Conservation (phyloP, 2,329 filamentous ascomycete genomes). For the Claviceps capensis region DNA sequence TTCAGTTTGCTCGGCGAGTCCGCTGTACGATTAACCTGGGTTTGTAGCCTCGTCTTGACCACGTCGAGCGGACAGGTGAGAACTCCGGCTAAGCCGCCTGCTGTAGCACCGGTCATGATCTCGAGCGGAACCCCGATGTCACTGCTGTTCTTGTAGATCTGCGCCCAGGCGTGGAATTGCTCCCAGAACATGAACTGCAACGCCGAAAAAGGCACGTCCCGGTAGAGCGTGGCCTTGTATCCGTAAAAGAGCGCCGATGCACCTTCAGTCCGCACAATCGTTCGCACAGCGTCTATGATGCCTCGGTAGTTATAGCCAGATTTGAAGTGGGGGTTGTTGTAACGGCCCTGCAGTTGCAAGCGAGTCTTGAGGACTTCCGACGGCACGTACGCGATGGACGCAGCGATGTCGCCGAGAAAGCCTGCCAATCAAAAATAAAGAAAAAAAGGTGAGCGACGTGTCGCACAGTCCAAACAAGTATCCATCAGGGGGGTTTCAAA, state of each 20-base stretch:
- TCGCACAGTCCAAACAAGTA: not conserved
- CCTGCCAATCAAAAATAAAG: slow-evolving; percentile 32
- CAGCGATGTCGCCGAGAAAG: slow-evolving; percentile 85
- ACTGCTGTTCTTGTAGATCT: slow-evolving; percentile 60
- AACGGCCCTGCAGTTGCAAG: slow-evolving; percentile 82
- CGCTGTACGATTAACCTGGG: slow-evolving; percentile 50
- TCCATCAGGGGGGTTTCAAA: not conserved
- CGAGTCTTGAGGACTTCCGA: slow-evolving; percentile 98
- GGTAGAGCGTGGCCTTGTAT: slow-evolving; percentile 91
- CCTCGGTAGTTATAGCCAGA: slow-evolving; percentile 94
- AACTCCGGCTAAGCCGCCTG: slow-evolving; percentile 84
- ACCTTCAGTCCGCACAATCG: slow-evolving; percentile 74
- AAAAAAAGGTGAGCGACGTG: not conserved
- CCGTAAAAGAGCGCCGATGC: slow-evolving; percentile 80
- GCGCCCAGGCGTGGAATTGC: slow-evolving; percentile 74
- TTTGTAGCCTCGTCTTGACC: slow-evolving; percentile 93
- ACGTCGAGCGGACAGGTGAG: slow-evolving; percentile 94
- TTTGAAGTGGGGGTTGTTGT: slow-evolving; percentile 87
- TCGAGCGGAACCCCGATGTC: slow-evolving; percentile 81
- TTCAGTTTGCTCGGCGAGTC: slow-evolving; percentile 14
- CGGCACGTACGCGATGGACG: slow-evolving; percentile 87
- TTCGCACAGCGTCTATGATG: slow-evolving; percentile 70
- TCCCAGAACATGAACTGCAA: slow-evolving; percentile 98
- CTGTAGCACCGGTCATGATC: slow-evolving; percentile 75
- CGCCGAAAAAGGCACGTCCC: slow-evolving; percentile 90